A percentile compares a stretch with the other conserved stretches of the same genome.
Evolutionary conservation across 75 land plant species (phyloP).

Genomic region (Pinus taeda): DNA sequence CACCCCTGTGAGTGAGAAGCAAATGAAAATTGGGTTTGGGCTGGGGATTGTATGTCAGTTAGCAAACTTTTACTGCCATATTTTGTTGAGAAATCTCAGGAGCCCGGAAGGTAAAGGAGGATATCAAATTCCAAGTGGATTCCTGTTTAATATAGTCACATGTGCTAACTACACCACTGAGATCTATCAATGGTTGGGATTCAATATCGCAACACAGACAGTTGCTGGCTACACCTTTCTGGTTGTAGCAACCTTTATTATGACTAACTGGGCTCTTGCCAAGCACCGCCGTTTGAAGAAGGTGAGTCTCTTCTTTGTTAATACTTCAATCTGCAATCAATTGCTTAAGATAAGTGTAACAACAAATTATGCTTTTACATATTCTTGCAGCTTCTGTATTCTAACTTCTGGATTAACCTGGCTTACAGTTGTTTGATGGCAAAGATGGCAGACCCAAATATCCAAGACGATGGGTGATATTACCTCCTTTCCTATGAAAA

Average conservation of each 20-base stretch:
- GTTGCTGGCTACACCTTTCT: slow-evolving; percentile 87
- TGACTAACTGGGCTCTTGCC: slow-evolving; percentile 93
- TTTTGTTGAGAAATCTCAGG: slow-evolving; percentile 76
- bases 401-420: background rate
- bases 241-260: slow-evolving; percentile 74
- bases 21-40: slow-evolving; percentile 85
- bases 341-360: background rate
- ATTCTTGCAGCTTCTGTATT: background rate
- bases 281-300: slow-evolving; percentile 89
- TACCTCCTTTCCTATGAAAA: slow-evolving; percentile 82
- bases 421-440: slow-evolving; percentile 88
- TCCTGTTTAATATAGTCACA: slow-evolving; percentile 88
- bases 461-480: slow-evolving; percentile 89
- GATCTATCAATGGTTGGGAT: slow-evolving; percentile 96
- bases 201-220: slow-evolving; percentile 95
- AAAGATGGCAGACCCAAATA: slow-evolving; percentile 89
- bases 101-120: slow-evolving; percentile 78
- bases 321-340: background rate
- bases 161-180: slow-evolving; percentile 99
- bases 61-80: slow-evolving; percentile 79
- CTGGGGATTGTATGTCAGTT: slow-evolving; percentile 76
- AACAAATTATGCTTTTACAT: background rate
- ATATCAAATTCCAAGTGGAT: slow-evolving; percentile 86
- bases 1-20: slow-evolving; percentile 86
- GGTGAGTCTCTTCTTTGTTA: slow-evolving; percentile 35